These are phyloP conservation scores for Candida awuae DNA, from an alignment of 805 yeast species.

Conservation along the genomic window DNA sequence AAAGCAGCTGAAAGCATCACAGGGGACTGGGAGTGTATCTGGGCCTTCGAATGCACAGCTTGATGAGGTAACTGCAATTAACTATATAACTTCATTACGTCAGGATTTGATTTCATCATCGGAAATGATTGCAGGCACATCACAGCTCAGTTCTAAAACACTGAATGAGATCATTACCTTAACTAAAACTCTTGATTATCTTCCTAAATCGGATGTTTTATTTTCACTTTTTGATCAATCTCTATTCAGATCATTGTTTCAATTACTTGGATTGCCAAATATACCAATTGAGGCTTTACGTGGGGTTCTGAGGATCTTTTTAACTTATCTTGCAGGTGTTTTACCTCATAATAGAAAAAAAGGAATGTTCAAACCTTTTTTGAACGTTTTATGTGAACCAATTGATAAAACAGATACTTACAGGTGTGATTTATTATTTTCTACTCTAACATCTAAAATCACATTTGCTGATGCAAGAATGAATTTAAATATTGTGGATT, in stretches of 20 bases:
- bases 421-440: slow-evolving; percentile 25
- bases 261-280: slow-evolving; percentile 14
- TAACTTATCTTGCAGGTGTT: slow-evolving; percentile 36
- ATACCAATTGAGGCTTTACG: slow-evolving; percentile 22
- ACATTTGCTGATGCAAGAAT: slow-evolving; percentile 38
- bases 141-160: slow-evolving; percentile 28
- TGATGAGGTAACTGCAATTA: slow-evolving; percentile 18
- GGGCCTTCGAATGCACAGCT: slow-evolving; percentile 7
- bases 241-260: slow-evolving; percentile 20
- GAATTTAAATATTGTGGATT: slow-evolving; percentile 35
- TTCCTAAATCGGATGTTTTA: slow-evolving; percentile 29
- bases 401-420: slow-evolving; percentile 28
- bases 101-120: slow-evolving; percentile 2
- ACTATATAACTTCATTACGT: slow-evolving; percentile 16
- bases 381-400: slow-evolving; percentile 14
- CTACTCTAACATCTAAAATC: slow-evolving; percentile 35
- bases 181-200: slow-evolving; percentile 42
- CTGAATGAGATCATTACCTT: slow-evolving; percentile 47
- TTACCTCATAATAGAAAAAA: slow-evolving; percentile 29
- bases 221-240: slow-evolving; percentile 17
- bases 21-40: not conserved
- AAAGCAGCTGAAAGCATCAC: slow-evolving; percentile 16
- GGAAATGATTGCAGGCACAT: not conserved
- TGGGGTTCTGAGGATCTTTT: slow-evolving; percentile 24
- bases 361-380: slow-evolving; percentile 25